Percentiles rank a stretch among this genome's conserved stretches.
Evolutionary conservation across 2,329 filamentous ascomycete genomes (phyloP).

Genomic region (Penicillium fuscoglaucum): DNA sequence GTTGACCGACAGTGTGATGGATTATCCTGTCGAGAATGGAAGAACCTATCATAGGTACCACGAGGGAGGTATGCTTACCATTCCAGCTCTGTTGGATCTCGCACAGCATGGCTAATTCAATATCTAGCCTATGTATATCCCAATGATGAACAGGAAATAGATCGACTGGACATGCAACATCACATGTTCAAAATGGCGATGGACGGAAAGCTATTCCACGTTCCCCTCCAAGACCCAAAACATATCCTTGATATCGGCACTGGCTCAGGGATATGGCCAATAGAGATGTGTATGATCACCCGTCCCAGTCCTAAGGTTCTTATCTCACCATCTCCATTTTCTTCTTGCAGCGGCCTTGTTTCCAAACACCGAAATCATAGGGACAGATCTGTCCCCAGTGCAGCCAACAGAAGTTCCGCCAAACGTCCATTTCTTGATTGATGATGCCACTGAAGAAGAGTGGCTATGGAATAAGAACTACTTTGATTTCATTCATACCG

Average conservation of each 20-base stretch:
- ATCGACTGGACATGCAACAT: slow-evolving; percentile 58
- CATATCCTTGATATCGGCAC: slow-evolving; percentile 60
- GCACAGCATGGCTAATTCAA: slow-evolving; percentile 17
- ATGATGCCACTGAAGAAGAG: slow-evolving; percentile 64
- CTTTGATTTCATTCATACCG: slow-evolving; percentile 62
- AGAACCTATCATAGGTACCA: slow-evolving; percentile 48
- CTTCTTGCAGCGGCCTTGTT: slow-evolving; percentile 45
- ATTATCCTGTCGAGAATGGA: slow-evolving; percentile 46
- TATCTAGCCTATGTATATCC: slow-evolving; percentile 46
- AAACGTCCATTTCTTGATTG: slow-evolving; percentile 73
- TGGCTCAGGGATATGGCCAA: slow-evolving; percentile 67
- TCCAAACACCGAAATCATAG: slow-evolving; percentile 59
- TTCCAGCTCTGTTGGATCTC: background rate
- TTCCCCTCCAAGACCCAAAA: slow-evolving; percentile 48
- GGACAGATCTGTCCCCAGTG: slow-evolving; percentile 67
- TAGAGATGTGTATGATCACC: slow-evolving; percentile 58
- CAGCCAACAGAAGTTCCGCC: slow-evolving; percentile 66
- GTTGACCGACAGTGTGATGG: slow-evolving; percentile 45
- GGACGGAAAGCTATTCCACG: slow-evolving; percentile 47
- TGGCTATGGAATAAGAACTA: slow-evolving; percentile 55
- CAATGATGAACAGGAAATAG: slow-evolving; percentile 57
- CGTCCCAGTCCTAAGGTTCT: background rate
- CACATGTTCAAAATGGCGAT: slow-evolving; percentile 54
- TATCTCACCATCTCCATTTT: slow-evolving; percentile 16
- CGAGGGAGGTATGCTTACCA: slow-evolving; percentile 41